phyloP scores from a whole-genome alignment of 2,329 filamentous ascomycete species.

The Microascus cirrosus region DNA sequence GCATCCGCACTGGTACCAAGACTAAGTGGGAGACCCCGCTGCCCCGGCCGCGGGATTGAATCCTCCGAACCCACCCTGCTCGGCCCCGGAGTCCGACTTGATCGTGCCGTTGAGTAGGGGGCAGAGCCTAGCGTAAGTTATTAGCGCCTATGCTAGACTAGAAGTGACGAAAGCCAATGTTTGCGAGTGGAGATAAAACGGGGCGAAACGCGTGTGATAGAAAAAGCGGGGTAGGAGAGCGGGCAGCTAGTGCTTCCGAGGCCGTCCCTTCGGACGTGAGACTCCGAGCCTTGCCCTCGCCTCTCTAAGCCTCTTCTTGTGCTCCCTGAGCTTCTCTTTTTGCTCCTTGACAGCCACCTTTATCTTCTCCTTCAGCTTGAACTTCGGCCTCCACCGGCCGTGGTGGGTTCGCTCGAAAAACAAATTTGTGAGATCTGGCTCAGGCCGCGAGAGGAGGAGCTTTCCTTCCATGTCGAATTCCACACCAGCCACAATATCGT shows the following conservation, averaged over 20 bases:
- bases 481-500: not conserved
- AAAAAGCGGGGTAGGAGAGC: not conserved
- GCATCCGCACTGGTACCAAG: not conserved
- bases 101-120: conserved; percentile 78
- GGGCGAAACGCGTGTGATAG: not conserved
- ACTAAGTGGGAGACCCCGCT: conserved; percentile 4
- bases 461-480: not conserved
- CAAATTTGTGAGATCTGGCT: not conserved
- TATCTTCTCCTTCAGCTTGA: not conserved
- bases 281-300: not conserved
- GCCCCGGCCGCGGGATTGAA: conserved; percentile 8
- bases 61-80: conserved; percentile 45
- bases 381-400: not conserved
- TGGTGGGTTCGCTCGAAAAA: not conserved
- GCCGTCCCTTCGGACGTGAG: not conserved
- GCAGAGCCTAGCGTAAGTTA: conserved; percentile 44
- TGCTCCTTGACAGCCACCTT: conserved; percentile 1
- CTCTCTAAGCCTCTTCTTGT: not conserved
- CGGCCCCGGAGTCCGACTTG: conserved; percentile 45
- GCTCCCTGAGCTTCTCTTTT: not conserved
- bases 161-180: conserved; percentile 2
- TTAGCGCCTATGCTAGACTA: conserved; percentile 3
- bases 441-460: not conserved
- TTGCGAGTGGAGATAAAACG: not conserved
- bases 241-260: not conserved